Base-by-base conservation (phyloP, 768 basidiomycete genomes). In the Amanita pseudoporphyria region DNA sequence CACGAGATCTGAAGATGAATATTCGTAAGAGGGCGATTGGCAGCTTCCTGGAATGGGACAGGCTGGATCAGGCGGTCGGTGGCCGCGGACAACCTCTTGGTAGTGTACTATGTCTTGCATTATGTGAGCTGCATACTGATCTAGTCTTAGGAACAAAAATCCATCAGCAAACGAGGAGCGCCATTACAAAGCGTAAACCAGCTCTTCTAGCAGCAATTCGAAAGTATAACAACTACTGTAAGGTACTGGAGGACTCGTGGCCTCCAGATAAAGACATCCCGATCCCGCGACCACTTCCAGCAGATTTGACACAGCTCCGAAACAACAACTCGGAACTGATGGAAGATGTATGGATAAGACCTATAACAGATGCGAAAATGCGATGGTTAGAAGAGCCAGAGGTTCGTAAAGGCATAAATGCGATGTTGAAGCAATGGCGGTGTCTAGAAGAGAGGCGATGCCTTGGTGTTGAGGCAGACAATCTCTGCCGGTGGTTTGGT, bases 1-100 rank as follows among this genome's bases (percentile, higher is more conserved):
- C 64, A 1, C 56, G 62, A 0, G 65, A 70, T 51, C 55, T 69
- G 31, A 72, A 72, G 52, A 65, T 69, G 31, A 67, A 65, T 48
- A 67, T 70, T 3, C 54, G 61, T 0, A 64, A 64, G 47, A 52
- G 58, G 6, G 64, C 60, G 0, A 61, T 67, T 18, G 56, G 59
- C 0, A 59, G 57, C 9, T 68, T 71, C 42, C 63, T 64, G 26
- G 66, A 69, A 39, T n/a, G n/a, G n/a, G n/a, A n/a, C n/a, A n/a
- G n/a, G n/a, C n/a, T n/a, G n/a, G n/a, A n/a, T n/a, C n/a, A n/a
- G n/a, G n/a, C n/a, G n/a, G n/a, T n/a, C n/a, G n/a, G n/a, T n/a
- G n/a, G n/a, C n/a, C n/a, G n/a, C n/a, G n/a, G n/a, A n/a, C n/a
- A n/a, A n/a, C n/a, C n/a, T n/a, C n/a, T n/a, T n/a, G n/a, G n/a